A percentile compares a stretch with the other conserved stretches of the same genome.
These are phyloP conservation scores for Neurospora tetraspora DNA, from an alignment of 495 filamentous ascomycete genomes.

Conservation along the genomic window DNA sequence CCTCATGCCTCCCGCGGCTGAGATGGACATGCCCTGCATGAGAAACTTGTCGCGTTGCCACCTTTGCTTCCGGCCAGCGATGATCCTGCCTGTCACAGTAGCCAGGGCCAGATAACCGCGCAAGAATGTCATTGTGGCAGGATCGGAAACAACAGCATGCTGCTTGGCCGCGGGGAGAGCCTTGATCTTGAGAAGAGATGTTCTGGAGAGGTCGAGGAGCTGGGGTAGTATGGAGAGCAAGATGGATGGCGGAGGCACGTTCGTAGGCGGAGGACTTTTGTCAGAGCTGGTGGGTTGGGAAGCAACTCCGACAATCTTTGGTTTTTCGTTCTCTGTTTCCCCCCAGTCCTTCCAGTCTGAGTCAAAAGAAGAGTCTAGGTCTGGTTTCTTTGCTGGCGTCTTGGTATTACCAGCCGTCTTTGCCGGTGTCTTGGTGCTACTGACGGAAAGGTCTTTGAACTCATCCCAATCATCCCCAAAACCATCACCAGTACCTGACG, in stretches of 20 bases:
- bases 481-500: conserved; percentile 21
- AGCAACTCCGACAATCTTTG: not conserved
- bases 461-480: conserved; percentile 49
- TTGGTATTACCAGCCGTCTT: conserved; percentile 7
- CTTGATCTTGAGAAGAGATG: conserved; percentile 44
- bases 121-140: conserved; percentile 44
- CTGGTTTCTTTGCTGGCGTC: not conserved
- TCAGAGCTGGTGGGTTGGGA: not conserved
- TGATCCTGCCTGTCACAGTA: conserved; percentile 63
- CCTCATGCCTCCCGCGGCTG: conserved; percentile 47
- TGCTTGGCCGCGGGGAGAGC: conserved; percentile 41
- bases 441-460: conserved; percentile 38
- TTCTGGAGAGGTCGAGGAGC: conserved; percentile 47
- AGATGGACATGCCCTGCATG: conserved; percentile 83
- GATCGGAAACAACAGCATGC: conserved; percentile 46
- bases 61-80: conserved; percentile 74
- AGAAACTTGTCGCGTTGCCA: conserved; percentile 85
- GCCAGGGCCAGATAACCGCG: conserved; percentile 45
- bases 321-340: conserved; percentile 6
- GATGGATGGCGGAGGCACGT: conserved; percentile 80
- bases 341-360: conserved; percentile 36
- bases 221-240: conserved; percentile 65
- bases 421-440: conserved; percentile 11
- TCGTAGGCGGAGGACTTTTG: conserved; percentile 55
- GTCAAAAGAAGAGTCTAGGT: conserved; percentile 6